Evolutionary conservation across 1,139 yeast species (phyloP), one percentile per base, ranked within the genome.

Genomic region (Yamadazyma conglobata): DNA sequence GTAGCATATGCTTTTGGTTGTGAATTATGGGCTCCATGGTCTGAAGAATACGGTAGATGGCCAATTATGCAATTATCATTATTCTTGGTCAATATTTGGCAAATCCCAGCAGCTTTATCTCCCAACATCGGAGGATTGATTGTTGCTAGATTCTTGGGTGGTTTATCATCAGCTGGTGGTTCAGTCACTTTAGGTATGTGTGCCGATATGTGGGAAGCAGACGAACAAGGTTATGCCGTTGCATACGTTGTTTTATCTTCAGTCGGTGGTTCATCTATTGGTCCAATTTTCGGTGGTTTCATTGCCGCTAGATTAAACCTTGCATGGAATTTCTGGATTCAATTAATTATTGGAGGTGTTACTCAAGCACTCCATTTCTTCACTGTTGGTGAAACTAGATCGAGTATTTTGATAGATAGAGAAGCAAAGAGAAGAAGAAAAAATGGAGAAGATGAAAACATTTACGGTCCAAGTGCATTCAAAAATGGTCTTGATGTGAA

Each of bases 11-110:
- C 64, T 5, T 52, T 60, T 37, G 67, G 66, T 4, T 58, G 65
- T 42, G 66, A 60, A 36, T 47, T 60, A 30, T 60, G 66, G 66
- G 66, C 67, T 9, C 65, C 66, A 4, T 59, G 65, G 65, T 51
- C 59, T 28, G 66, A 60, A 45, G 66, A 60, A 35, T 54, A 44
- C 25, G 66, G 66, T 5, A 43, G 66, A 30, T 57, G 60, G 60
- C 60, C 62, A 15, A 47, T 60, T 26, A 47, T 60, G 56, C 66
- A 60, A 42, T 31, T 46, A 21, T 50, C 59, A 28, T 45, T 60
- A 38, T 50, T 56, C 24, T 42, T 60, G 22, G 64, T 60, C 19
- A 60, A 60, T 36, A 46, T 60, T 15, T 60, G 65, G 65, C 64
- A 57, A 41, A 49, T 60, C 18, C 49, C 56, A 19, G 55, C 59